Percentiles rank a stretch among this genome's conserved stretches.
Conservation (phyloP, 2,329 filamentous ascomycete genomes). For the Catunica adiposa region DNA sequence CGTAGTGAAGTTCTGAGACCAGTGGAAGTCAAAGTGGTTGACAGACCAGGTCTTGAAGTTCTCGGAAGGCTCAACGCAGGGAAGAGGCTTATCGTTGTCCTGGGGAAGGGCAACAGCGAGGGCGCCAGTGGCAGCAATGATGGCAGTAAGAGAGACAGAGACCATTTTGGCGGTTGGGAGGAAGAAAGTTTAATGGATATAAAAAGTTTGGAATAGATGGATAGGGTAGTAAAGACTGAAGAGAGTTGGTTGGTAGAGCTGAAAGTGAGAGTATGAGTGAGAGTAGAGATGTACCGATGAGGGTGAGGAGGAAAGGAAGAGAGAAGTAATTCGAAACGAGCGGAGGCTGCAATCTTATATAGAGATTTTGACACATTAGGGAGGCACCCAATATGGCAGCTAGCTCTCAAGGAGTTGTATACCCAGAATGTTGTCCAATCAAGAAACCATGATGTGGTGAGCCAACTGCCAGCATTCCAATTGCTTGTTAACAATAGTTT, state of each 20-base stretch:
- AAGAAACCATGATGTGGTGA: too few species aligned
- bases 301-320: slow-evolving; percentile 9
- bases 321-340: neutral
- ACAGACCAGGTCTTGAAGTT: slow-evolving; percentile 24
- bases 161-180: slow-evolving; percentile 3
- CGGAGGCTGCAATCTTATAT: neutral
- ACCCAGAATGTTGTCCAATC: too few species aligned
- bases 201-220: neutral
- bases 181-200: slow-evolving; percentile 4
- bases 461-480: too few species aligned
- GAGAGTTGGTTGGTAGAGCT: neutral
- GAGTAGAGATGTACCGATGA: slow-evolving; percentile 3
- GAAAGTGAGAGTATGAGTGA: slow-evolving; percentile 5
- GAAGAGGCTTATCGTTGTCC: neutral
- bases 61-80: slow-evolving; percentile 17
- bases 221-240: slow-evolving; percentile 5
- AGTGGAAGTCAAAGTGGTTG: slow-evolving; percentile 30
- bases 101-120: slow-evolving; percentile 7
- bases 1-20: slow-evolving; percentile 32
- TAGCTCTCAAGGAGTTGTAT: too few species aligned
- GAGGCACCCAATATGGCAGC: too few species aligned
- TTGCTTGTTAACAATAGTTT: neutral
- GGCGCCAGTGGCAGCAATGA: slow-evolving; percentile 10
- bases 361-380: neutral
- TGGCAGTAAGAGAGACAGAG: slow-evolving; percentile 3